Conservation (phyloP, 441 rosid genomes). For the Brassica hybrid region DNA sequence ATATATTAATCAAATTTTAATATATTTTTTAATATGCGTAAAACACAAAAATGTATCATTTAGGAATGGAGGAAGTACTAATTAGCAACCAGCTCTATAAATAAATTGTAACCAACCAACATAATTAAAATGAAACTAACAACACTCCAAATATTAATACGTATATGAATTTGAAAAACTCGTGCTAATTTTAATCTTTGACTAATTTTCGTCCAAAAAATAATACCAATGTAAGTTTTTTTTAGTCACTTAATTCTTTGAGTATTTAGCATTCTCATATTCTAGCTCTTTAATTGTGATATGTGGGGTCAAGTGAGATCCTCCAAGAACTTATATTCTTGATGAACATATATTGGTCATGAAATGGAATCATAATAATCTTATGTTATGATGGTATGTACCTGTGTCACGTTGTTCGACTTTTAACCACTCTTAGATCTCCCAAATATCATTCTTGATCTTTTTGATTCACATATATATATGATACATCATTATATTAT, state of each 20-base stretch:
- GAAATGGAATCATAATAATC: slow-evolving; percentile 70
- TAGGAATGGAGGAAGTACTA: background rate
- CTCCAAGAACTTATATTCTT: slow-evolving; percentile 52
- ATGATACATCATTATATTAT: slow-evolving; percentile 13
- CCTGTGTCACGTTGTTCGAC: slow-evolving; percentile 53
- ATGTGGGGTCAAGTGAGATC: slow-evolving; percentile 60
- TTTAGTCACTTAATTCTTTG: slow-evolving; percentile 6
- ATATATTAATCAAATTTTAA: background rate
- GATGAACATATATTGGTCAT: slow-evolving; percentile 45
- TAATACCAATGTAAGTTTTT: background rate
- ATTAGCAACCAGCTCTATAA: background rate
- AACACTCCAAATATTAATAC: background rate
- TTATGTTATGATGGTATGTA: slow-evolving; percentile 50
- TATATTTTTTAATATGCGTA: background rate
- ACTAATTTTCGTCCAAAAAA: background rate
- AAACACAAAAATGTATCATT: background rate
- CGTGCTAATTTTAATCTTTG: slow-evolving; percentile 23
- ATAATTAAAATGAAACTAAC: slow-evolving; percentile 1
- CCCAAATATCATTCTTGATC: slow-evolving; percentile 40
- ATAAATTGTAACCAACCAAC: slow-evolving; percentile 7
- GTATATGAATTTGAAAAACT: slow-evolving; percentile 12
- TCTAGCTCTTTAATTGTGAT: slow-evolving; percentile 2
- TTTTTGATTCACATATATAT: slow-evolving; percentile 40
- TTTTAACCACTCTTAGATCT: slow-evolving; percentile 64
- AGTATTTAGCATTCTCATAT: slow-evolving; percentile 6